Evolutionary conservation across 2,329 filamentous ascomycete species (phyloP), one percentile per base, ranked within the genome.

Genomic region (Penicillium glabrum): DNA sequence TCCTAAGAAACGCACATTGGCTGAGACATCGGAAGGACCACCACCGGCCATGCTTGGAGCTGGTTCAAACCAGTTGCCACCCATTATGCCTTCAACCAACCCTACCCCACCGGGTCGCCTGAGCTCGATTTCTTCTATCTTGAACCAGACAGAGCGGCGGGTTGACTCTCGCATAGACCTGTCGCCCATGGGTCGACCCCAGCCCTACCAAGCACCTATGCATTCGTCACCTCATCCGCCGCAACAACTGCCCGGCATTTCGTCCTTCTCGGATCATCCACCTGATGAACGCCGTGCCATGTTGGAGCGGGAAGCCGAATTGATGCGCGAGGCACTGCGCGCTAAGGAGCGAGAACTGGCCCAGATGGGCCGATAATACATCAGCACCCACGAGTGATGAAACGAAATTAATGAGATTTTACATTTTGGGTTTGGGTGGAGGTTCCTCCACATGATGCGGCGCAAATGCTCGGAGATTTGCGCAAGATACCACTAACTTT

Each of bases 331-430:
- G 70, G 79, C 89, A 72, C 78, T 93, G 29, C 82, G 86, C 10
- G 87, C 85, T 13, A 93, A 92, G 68, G 89, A 93, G 73, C 81
- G 86, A 46, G 89, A 93, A 67, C 76, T 93, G 55, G 86, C 87
- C 48, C 79, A 80, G 37, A 69, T 84, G 57, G 77, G 74, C 46
- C 61, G 59, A 27, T 70, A 66, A 62, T 24, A 39, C 23, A 51
- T 26, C 48, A 45, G 52, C 29, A 44, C 46, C 50, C 24, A 37
- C 49, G 50, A 31, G 21, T n/a, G 43, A 52, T 56, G 57, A 66
- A 54, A 67, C 57, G 64, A 66, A 58, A 21, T 53, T 65, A 59
- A 65, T 57, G 64, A 64, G 53, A 54, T 60, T 50, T 49, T 31
- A 48, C 57, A 59, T 56, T 56, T 53, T 59, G 49, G 31, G 39